Conservation (phyloP, 345 rosid genomes). For the Populus ilicifolia region DNA sequence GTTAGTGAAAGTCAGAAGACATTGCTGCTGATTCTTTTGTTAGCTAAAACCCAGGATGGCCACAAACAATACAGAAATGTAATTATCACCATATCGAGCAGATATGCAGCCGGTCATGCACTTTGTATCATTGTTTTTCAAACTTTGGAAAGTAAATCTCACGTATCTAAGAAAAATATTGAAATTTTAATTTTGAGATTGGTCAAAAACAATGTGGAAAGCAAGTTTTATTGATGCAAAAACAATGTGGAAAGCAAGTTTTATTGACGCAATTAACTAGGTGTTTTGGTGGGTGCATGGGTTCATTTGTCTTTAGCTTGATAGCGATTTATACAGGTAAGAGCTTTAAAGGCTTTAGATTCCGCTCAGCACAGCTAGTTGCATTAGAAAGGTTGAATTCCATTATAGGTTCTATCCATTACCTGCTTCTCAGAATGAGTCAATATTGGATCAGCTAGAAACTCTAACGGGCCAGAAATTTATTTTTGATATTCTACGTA, state of each 20-base stretch:
- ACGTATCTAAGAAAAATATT: not conserved
- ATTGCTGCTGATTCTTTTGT: not conserved
- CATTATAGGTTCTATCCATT: not conserved
- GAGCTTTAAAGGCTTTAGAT: not conserved
- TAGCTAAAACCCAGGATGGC: not conserved
- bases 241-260: slow-evolving; percentile 5
- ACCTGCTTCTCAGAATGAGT: slow-evolving; percentile 8
- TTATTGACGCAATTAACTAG: not conserved
- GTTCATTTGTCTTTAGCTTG: not conserved
- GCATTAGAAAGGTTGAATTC: slow-evolving; percentile 4
- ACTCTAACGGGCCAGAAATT: not conserved
- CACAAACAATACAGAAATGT: not conserved
- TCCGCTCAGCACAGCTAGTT: not conserved
- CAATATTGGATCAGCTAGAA: not conserved
- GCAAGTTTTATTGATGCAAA: slow-evolving; percentile 6
- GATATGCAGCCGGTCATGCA: not conserved
- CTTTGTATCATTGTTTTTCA: not conserved
- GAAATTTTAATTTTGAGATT: not conserved
- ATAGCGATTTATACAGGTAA: not conserved
- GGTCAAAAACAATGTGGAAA: slow-evolving; percentile 18
- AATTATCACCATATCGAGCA: not conserved
- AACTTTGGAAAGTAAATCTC: not conserved
- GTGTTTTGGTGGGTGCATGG: slow-evolving; percentile 17
- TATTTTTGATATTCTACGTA: not conserved
- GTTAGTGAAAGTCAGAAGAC: not conserved